A percentile compares a stretch with the other conserved stretches of the same genome.
phyloP scores from a whole-genome alignment of 2,329 filamentous ascomycete genomes.

The Parastagonospora avenae region DNA sequence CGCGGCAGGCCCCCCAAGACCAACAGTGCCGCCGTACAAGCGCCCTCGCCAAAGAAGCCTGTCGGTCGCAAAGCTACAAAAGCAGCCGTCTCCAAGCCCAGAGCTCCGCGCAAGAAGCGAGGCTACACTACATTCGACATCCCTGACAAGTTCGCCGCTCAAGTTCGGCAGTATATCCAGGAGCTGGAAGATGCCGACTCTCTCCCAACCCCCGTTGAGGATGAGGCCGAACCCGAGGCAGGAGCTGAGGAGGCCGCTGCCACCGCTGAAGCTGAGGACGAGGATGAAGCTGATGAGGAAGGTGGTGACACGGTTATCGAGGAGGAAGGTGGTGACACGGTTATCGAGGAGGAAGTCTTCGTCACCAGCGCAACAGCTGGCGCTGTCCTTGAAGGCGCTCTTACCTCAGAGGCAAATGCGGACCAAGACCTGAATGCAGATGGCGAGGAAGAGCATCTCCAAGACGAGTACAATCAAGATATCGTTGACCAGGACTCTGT shows the following conservation, averaged over 20 bases:
- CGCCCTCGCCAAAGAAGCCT: conserved; percentile 13
- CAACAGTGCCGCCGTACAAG: conserved; percentile 10
- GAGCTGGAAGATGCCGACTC: conserved; percentile 14
- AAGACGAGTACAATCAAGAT: no score
- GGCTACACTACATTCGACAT: conserved; percentile 35
- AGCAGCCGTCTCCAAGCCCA: conserved; percentile 5
- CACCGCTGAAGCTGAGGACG: not conserved
- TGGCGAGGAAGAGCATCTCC: no score
- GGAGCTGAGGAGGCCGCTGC: not conserved
- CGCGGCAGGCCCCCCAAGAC: conserved; percentile 23
- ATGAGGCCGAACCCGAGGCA: conserved; percentile 5
- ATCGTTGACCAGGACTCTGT: no score
- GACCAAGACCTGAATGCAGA: no score
- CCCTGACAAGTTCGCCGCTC: conserved; percentile 27
- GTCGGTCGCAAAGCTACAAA: conserved; percentile 14
- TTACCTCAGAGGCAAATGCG: not conserved
- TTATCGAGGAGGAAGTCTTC: not conserved
- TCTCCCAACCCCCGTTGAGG: conserved; percentile 5
- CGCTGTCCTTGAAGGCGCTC: not conserved
- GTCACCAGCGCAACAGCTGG: not conserved
- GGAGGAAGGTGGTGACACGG: not conserved
- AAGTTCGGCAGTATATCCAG: conserved; percentile 18
- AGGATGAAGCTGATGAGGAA: not conserved
- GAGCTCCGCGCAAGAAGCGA: conserved; percentile 30
- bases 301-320: not conserved